A percentile compares a stretch with the other conserved stretches of the same genome.
These are phyloP conservation scores for Lenzites betulinus DNA, from an alignment of 768 basidiomycete genomes.

Conservation along the genomic window DNA sequence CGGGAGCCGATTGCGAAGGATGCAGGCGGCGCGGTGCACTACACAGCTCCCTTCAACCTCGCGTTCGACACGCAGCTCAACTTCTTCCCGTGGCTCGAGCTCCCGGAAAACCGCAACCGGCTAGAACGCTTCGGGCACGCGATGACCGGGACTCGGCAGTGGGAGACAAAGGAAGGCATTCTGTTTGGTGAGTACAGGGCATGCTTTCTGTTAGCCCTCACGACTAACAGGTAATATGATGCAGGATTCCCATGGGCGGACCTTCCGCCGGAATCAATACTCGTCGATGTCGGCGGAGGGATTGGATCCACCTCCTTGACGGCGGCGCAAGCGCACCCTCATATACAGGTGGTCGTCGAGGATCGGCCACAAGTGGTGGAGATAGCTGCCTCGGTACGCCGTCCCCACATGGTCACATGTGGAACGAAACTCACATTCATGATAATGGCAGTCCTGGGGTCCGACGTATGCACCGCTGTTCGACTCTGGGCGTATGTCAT, in stretches of 20 bases:
- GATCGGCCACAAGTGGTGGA: constrained; percentile 25
- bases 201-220: neutral
- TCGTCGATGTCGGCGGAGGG: constrained; percentile 25
- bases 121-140: constrained; percentile 72
- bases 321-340: constrained; percentile 18
- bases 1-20: neutral
- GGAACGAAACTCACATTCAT: constrained; percentile 10
- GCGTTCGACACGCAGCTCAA: constrained; percentile 55
- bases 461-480: constrained; percentile 8
- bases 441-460: constrained; percentile 19
- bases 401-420: neutral
- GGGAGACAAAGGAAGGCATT: constrained; percentile 64
- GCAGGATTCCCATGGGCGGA: constrained; percentile 23
- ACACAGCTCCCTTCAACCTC: constrained; percentile 62
- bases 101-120: constrained; percentile 44
- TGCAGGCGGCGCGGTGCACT: neutral
- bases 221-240: neutral
- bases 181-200: neutral
- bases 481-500: constrained; percentile 20
- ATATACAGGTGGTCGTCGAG: constrained; percentile 22
- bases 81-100: constrained; percentile 79
- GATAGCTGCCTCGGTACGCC: constrained; percentile 36
- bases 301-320: constrained; percentile 19
- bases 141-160: constrained; percentile 71
- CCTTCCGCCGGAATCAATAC: constrained; percentile 9